Evolutionary conservation across 2,329 filamentous ascomycete species (phyloP), one percentile per base, ranked within the genome.

Genomic region (Sclerotinia nivalis): DNA sequence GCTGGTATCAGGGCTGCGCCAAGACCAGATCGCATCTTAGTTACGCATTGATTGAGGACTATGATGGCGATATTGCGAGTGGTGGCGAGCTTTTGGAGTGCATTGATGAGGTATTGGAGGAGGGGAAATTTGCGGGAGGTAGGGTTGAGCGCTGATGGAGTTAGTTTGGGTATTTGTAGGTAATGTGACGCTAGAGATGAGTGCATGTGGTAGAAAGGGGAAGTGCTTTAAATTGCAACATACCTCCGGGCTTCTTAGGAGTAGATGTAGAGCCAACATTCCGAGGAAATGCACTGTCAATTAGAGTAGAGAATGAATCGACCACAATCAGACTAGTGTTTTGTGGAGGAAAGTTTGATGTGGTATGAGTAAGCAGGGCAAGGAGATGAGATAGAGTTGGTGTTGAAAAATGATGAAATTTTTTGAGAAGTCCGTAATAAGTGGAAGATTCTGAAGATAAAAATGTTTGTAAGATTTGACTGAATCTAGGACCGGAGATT

Each of bases 31-130:
- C 91, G 89, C 81, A 96, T 90, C 74, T 89, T 91, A n/a, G 93
- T 96, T 55, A 90, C 91, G 71, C 91, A 93, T 78, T 96, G 93
- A 50, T 89, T 93, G 62, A 93, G 84, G 28, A 96, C 79, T 3
- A 97, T 83, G 55, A 97, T 84, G 34, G 93, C 91, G 66, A 94
- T 84, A 75, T 92, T 86, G 73, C 88, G 86, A 43, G 90, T 86
- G 15, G 90, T 88, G 6, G 94, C 93, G 15, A 97, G 84, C 75
- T 90, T 94, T 71, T 90, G 87, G 15, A 97, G 81, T 5, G 90
- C 87, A 70, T 87, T 89, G 71, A 93, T 87, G 40, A 97, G 84
- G 70, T 83, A 84, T 75, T 89, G 86, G 9, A 90, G 80, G 34
- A 77, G 74, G 25, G 75, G 72, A 66, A 76, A 75, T 66, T 78